A percentile compares a stretch with the other conserved stretches of the same genome.
Evolutionary conservation across 768 basidiomycete species (phyloP).

Genomic region (Brasilioporus rufonigricans): DNA sequence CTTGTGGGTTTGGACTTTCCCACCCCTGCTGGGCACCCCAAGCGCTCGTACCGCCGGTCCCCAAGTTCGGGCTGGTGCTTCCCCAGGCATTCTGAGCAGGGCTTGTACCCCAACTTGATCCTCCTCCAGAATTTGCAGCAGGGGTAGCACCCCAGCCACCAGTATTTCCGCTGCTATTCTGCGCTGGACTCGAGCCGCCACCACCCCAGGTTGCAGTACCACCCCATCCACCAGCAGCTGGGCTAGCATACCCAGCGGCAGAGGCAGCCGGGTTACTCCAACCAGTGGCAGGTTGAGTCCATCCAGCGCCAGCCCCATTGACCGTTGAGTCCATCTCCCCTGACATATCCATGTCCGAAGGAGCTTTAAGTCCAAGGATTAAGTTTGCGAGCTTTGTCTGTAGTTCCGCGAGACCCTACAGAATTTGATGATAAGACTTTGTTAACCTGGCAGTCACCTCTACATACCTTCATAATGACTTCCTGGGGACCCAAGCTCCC

Average conservation of each 20-base stretch:
- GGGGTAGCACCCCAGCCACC: conserved; percentile 26
- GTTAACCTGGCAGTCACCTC: neutral
- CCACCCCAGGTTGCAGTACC: conserved; percentile 25
- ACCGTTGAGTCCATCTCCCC: conserved; percentile 35
- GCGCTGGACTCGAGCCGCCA: conserved; percentile 23
- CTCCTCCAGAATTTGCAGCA: conserved; percentile 23
- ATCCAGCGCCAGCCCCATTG: conserved; percentile 23
- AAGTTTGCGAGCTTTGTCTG: conserved; percentile 80
- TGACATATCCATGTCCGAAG: conserved; percentile 54
- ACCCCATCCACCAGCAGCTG: conserved; percentile 32
- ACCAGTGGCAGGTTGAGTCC: conserved; percentile 21
- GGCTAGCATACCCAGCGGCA: conserved; percentile 33
- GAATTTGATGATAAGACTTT: neutral
- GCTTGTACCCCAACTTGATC: conserved; percentile 31
- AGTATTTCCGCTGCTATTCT: conserved; percentile 20
- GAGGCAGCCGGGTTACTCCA: conserved; percentile 31
- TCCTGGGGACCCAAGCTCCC: conserved; percentile 88
- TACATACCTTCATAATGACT: conserved; percentile 75
- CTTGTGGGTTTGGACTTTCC: conserved; percentile 47
- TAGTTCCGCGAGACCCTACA: conserved; percentile 71
- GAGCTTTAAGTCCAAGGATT: conserved; percentile 69
- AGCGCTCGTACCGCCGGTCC: conserved; percentile 12
- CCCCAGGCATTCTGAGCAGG: conserved; percentile 38
- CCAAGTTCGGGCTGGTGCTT: conserved; percentile 30
- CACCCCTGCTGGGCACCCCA: conserved; percentile 43